Conservation (phyloP, 768 basidiomycete species). For the Flagelloscypha sp. region DNA sequence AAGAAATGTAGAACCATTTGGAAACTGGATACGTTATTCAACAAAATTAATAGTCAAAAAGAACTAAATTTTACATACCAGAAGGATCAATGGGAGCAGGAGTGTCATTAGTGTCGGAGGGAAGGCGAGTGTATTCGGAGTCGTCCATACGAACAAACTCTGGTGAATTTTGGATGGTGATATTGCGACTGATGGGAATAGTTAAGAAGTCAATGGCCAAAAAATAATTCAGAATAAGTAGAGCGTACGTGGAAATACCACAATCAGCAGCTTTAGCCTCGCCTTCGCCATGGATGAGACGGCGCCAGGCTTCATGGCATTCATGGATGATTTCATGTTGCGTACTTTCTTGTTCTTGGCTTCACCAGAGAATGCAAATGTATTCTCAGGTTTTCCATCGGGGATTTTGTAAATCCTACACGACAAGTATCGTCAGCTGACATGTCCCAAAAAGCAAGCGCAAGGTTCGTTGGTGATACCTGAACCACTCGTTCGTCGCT, state of each 20-base stretch:
- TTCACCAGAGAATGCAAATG: slow-evolving; percentile 98
- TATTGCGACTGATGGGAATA: slow-evolving; percentile 55
- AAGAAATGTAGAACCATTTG: slow-evolving; percentile 94
- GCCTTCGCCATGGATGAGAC: slow-evolving; percentile 74
- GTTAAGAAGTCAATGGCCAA: slow-evolving; percentile 5
- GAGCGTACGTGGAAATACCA: slow-evolving; percentile 77
- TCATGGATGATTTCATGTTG: slow-evolving; percentile 98
- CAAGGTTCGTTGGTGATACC: slow-evolving; percentile 42
- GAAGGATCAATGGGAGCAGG: slow-evolving; percentile 88
- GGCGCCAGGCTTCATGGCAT: slow-evolving; percentile 97
- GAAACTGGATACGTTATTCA: slow-evolving; percentile 45
- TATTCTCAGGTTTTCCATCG: slow-evolving; percentile 94
- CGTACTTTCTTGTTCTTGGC: slow-evolving; percentile 99
- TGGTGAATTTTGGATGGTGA: slow-evolving; percentile 67
- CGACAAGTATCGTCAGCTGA: slow-evolving; percentile 5
- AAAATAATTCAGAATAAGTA: not conserved
- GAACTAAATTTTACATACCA: slow-evolving; percentile 47
- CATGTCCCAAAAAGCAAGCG: not conserved
- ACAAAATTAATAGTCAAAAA: not conserved
- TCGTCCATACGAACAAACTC: slow-evolving; percentile 60
- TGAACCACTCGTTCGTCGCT: slow-evolving; percentile 99
- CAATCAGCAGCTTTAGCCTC: slow-evolving; percentile 64
- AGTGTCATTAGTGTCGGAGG: slow-evolving; percentile 72
- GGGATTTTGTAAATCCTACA: slow-evolving; percentile 91
- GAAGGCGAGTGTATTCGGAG: slow-evolving; percentile 54